Evolutionary conservation across 305 asterid genomes (phyloP), one percentile per base, ranked within the genome.

Genomic region (Fraxinus floribunda): DNA sequence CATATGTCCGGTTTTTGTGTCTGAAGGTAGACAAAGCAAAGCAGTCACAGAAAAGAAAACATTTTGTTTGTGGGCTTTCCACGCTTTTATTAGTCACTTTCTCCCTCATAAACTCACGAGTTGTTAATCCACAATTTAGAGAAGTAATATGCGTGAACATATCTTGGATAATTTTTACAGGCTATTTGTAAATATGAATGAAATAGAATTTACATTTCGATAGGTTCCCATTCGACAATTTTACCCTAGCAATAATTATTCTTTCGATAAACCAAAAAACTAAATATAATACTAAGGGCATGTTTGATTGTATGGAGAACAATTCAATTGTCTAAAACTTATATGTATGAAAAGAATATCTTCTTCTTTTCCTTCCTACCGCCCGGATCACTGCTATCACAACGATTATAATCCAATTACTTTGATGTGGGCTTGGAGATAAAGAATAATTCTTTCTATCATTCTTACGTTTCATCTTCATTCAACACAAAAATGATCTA

Each of bases 1-100:
- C 52, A 0, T 10, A 41, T 10, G 52, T 81, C 77, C 82, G 78
- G 79, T 70, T 57, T 82, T 78, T 78, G 82, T 78, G 30, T 62
- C 57, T 55, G 52, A 81, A 52, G 49, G 70, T 57, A 36, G 38
- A 35, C 10, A 77, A 16, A 30, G 55, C 55, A 29, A 20, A 78
- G 26, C 20, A 15, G 20, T 35, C 66, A n/a, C 7, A 62, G 62
- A 52, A 75, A 66, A 74, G 77, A 78, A 29, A 82, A 80, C 71
- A 20, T 41, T 41, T 55, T 78, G 85, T 75, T 73, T 66, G 84
- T 35, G 60, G 29, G 9, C 36, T 81, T 84, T 57, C 84, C 86
- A 72, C 82, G 75, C 60, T 60, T 39, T 57, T n/a, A 85, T 78
- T 57, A 18, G 66, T 49, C 60, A 49, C 5, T n/a, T 6, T 2